These are phyloP conservation scores for Patellaria atrata DNA, from an alignment of 495 filamentous ascomycete species.

Conservation along the genomic window DNA sequence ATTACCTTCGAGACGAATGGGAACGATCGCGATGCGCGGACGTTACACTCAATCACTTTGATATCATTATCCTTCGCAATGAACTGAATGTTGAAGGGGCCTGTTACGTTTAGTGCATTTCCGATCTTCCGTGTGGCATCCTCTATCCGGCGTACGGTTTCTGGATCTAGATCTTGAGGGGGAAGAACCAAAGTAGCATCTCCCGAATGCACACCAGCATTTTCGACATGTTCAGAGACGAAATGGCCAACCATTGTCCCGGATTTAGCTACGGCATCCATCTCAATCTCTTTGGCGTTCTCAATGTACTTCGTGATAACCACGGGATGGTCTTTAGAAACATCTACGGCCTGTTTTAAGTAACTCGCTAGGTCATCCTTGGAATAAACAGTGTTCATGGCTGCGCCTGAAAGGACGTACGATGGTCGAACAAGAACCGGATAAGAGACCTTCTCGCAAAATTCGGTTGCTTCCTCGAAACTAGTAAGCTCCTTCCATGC, in stretches of 20 bases:
- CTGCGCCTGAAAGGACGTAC: constrained; percentile 95
- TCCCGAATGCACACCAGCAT: constrained; percentile 95
- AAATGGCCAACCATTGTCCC: constrained; percentile 85
- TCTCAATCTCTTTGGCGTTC: constrained; percentile 92
- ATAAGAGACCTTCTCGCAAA: constrained; percentile 80
- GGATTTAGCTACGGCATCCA: constrained; percentile 81
- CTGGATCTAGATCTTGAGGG: constrained; percentile 80
- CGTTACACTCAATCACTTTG: constrained; percentile 99
- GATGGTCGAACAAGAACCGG: constrained; percentile 89
- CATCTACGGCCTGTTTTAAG: constrained; percentile 73
- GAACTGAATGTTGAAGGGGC: constrained; percentile 98
- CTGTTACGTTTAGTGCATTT: constrained; percentile 86
- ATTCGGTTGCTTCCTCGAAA: constrained; percentile 68
- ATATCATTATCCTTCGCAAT: constrained; percentile 99
- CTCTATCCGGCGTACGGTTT: constrained; percentile 80
- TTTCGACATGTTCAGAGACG: constrained; percentile 93
- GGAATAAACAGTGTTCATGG: constrained; percentile 98
- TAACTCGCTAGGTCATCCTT: constrained; percentile 82
- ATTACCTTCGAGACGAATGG: constrained; percentile 98
- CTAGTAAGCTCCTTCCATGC: constrained; percentile 96
- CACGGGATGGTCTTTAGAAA: constrained; percentile 96
- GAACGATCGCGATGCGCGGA: constrained; percentile 89
- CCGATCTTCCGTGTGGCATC: constrained; percentile 94
- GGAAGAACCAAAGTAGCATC: constrained; percentile 88
- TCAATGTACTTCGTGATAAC: constrained; percentile 99